Evolutionary conservation across 1,139 yeast species (phyloP).

Genomic region (Spathaspora jeffriesii): DNA sequence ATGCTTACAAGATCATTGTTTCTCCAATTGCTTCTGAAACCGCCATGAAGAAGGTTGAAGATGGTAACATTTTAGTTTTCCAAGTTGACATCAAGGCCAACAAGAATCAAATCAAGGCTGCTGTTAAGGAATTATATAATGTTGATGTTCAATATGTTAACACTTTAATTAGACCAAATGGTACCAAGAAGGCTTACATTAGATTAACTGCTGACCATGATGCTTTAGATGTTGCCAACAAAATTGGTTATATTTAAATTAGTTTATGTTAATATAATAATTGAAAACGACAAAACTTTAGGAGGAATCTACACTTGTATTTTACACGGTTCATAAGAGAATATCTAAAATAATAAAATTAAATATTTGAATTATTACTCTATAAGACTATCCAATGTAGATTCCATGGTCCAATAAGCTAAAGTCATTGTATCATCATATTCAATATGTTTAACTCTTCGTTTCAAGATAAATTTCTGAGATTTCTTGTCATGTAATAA

Average conservation of each 20-base stretch:
- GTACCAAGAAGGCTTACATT: constrained; percentile 99
- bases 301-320: constrained; percentile 1
- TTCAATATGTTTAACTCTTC: constrained; percentile 7
- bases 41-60: constrained; percentile 99
- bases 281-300: background rate
- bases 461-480: background rate
- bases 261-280: constrained; percentile 1
- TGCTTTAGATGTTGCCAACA: constrained; percentile 99
- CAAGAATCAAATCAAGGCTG: constrained; percentile 98
- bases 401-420: constrained; percentile 8
- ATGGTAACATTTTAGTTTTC: constrained; percentile 98
- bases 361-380: constrained; percentile 1
- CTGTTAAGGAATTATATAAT: constrained; percentile 97
- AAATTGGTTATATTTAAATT: constrained; percentile 91
- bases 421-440: background rate
- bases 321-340: constrained; percentile 1
- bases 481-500: constrained; percentile 6
- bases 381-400: constrained; percentile 6
- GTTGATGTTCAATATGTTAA: constrained; percentile 93
- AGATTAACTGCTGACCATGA: constrained; percentile 99
- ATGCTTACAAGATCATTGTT: constrained; percentile 93
- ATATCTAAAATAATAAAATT: background rate
- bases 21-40: constrained; percentile 98
- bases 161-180: constrained; percentile 98
- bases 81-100: constrained; percentile 96